Evolutionary conservation across 2,329 filamentous ascomycete species (phyloP).

Genomic region (Aureobasidium namibiae): DNA sequence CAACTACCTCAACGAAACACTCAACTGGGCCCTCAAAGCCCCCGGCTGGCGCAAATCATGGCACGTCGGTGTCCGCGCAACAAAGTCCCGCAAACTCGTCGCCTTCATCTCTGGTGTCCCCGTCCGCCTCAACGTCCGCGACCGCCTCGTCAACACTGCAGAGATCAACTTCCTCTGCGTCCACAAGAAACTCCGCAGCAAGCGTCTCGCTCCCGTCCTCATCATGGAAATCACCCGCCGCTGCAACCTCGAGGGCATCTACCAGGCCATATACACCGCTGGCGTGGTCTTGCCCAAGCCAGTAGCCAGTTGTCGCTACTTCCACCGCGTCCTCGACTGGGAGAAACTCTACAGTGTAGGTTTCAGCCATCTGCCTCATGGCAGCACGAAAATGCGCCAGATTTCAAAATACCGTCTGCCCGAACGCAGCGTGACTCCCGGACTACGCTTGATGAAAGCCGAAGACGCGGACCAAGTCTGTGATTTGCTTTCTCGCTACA

Average conservation of each 20-base stretch:
- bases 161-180: conserved; percentile 98
- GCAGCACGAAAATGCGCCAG: conserved; percentile 79
- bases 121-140: conserved; percentile 69
- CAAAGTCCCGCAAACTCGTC: conserved; percentile 76
- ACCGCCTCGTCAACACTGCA: conserved; percentile 65
- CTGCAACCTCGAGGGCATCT: conserved; percentile 78
- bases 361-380: conserved; percentile 78
- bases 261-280: conserved; percentile 93
- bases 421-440: conserved; percentile 58
- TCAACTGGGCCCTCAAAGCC: conserved; percentile 91
- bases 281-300: conserved; percentile 86
- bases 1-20: conserved; percentile 82
- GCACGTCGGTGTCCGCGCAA: conserved; percentile 87
- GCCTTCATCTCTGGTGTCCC: conserved; percentile 95
- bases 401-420: conserved; percentile 80
- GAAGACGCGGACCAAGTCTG: conserved; percentile 72
- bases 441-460: conserved; percentile 70
- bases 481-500: conserved; percentile 66
- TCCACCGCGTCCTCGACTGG: conserved; percentile 90
- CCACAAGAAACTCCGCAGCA: conserved; percentile 93
- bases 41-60: conserved; percentile 91
- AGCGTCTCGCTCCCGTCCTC: conserved; percentile 83
- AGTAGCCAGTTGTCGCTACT: conserved; percentile 89
- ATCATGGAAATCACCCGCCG: conserved; percentile 96
- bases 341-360: conserved; percentile 90